phyloP scores from a whole-genome alignment of 2,329 filamentous ascomycete species.

The Fusarium austroafricanum region DNA sequence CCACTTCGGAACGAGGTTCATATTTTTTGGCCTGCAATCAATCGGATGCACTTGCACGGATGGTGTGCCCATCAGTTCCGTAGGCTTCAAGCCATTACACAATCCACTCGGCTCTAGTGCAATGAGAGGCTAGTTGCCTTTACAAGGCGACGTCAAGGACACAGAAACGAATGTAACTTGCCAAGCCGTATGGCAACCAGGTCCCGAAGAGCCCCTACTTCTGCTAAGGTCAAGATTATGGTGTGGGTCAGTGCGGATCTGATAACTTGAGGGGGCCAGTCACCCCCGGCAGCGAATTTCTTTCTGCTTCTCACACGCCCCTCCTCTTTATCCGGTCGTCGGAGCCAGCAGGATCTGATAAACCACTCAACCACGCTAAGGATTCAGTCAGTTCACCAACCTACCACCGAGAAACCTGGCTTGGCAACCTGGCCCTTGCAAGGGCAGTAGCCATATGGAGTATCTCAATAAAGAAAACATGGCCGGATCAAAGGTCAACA shows the following conservation, averaged over 20 bases:
- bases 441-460: too few species aligned
- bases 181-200: conserved; percentile 2
- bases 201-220: conserved; percentile 22
- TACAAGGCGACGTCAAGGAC: conserved; percentile 14
- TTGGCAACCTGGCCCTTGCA: conserved; percentile 1
- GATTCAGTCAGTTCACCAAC: not conserved
- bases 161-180: conserved; percentile 15
- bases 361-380: conserved; percentile 26
- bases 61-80: conserved; percentile 20
- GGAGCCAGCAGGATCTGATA: conserved; percentile 38
- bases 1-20: conserved; percentile 26
- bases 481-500: not conserved
- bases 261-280: conserved; percentile 38
- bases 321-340: conserved; percentile 20
- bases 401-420: not conserved
- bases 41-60: conserved; percentile 3
- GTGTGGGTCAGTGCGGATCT: conserved; percentile 42
- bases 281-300: conserved; percentile 6
- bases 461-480: not conserved
- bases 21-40: not conserved
- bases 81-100: conserved; percentile 6
- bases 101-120: conserved; percentile 8
- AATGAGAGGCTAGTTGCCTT: conserved; percentile 7
- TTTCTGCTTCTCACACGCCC: conserved; percentile 11
- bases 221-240: conserved; percentile 16